Conservation (phyloP, 495 filamentous ascomycete species). For the Neurospora sp. region DNA sequence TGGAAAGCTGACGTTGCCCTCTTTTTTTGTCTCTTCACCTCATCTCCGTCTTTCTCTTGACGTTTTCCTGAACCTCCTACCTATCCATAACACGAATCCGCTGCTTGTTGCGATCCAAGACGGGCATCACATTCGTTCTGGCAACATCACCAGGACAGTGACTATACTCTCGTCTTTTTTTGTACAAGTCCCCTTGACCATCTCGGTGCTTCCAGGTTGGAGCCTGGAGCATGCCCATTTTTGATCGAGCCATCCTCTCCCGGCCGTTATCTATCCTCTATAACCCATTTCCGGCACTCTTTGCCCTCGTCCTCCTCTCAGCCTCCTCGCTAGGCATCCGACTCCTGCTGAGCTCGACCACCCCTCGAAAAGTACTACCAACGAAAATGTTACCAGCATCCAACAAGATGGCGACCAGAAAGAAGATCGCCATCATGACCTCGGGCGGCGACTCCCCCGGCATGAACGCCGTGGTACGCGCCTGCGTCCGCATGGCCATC, state of each 20-base stretch:
- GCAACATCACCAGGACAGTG: background rate
- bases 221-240: constrained; percentile 19
- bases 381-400: background rate
- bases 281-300: constrained; percentile 15
- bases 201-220: constrained; percentile 8
- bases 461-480: constrained; percentile 93
- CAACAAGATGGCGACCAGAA: constrained; percentile 39
- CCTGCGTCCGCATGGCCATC: constrained; percentile 88
- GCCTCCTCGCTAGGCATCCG: constrained; percentile 9
- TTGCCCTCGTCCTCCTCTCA: constrained; percentile 12
- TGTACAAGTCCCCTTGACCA: background rate
- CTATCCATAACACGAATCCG: background rate
- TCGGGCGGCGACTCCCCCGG: constrained; percentile 95
- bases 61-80: background rate
- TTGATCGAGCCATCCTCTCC: constrained; percentile 6
- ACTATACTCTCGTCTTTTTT: background rate
- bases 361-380: background rate
- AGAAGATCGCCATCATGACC: constrained; percentile 91
- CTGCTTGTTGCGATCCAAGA: background rate
- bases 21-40: background rate
- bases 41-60: background rate
- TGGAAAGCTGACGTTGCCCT: background rate
- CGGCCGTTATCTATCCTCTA: constrained; percentile 15
- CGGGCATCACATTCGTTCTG: background rate
- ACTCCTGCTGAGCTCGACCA: constrained; percentile 5